A percentile compares a stretch with the other conserved stretches of the same genome.
These are phyloP conservation scores for Penicillium paneum DNA, from an alignment of 2,329 filamentous ascomycete species.

Conservation along the genomic window DNA sequence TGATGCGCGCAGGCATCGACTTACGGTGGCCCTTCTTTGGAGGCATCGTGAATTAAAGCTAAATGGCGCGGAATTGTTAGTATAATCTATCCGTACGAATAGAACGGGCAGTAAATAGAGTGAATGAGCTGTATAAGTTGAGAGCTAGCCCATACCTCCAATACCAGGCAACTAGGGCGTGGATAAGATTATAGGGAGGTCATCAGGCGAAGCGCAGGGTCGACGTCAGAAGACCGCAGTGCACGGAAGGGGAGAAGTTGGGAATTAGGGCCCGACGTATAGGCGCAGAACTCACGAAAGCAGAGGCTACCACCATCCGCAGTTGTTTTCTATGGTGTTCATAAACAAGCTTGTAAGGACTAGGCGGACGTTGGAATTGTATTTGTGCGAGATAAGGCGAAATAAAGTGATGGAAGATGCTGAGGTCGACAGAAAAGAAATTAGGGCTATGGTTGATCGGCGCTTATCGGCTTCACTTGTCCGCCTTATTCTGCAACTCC, in stretches of 20 bases:
- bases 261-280: conserved; percentile 14
- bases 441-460: conserved; percentile 37
- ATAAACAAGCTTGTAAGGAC: background rate
- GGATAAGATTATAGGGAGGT: conserved; percentile 1
- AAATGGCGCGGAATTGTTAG: conserved; percentile 5
- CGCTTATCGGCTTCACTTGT: conserved; percentile 25
- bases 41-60: conserved; percentile 17
- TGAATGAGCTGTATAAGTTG: background rate
- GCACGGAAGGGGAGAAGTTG: conserved; percentile 14
- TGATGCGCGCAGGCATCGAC: conserved; percentile 16
- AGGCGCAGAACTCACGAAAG: conserved; percentile 9
- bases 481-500: conserved; percentile 25
- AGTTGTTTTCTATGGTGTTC: background rate
- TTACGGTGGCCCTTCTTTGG: conserved; percentile 20
- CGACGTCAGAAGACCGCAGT: conserved; percentile 19
- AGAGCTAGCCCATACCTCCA: background rate
- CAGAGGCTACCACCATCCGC: conserved; percentile 3
- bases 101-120: background rate
- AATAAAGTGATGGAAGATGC: conserved; percentile 8
- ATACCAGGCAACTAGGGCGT: background rate
- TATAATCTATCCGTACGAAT: conserved; percentile 1
- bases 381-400: background rate
- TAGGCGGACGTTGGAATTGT: background rate
- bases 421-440: conserved; percentile 30
- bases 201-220: background rate